Evolutionary conservation across 2,329 filamentous ascomycete genomes (phyloP), one percentile per base, ranked within the genome.

Genomic region (Pseudogymnoascus sp.): DNA sequence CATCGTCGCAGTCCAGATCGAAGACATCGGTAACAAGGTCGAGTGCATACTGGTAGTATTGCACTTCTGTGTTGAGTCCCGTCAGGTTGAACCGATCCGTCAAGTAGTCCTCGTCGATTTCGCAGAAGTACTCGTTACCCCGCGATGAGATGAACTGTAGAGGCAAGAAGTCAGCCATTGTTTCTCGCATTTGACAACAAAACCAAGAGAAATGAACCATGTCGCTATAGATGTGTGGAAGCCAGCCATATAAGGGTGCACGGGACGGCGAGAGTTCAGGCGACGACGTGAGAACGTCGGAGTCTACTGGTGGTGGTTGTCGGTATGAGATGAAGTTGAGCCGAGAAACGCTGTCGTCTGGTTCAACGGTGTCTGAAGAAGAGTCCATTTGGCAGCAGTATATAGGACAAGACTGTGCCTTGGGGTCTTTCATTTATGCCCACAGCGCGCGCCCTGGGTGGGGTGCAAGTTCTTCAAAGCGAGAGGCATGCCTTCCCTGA

Each of bases 91-190:
- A 99, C 58, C 94, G 87, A 75, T 99, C 94, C 59, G 92, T 97
- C 53, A 99, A 82, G 75, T 99, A 99, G 71, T 99, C 94, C 75
- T 99, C 94, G 75, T 99, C 94, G 70, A 99, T 97, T 74, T 99
- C 94, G 83, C 94, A 99, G 71, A 97, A 99, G 77, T 99, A 99
- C 74, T 99, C 94, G 76, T 99, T 97, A 66, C 94, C 94, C 61
- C 94, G 85, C 5, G 92, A 96, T 4, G 93, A 97, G 70, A 97
- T 97, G 75, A 99, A 99, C 94, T 58, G 57, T 33, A 53, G 15
- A 53, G 28, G n/a, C 9, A 53, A 33, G 43, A 53, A 33, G 28
- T 53, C 47, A 53, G 47, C 47, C 47, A 53, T 53, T 53, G 6
- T 33, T 30, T 53, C 47, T 53, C 33, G 28, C 11, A 53, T 20